phyloP scores from a whole-genome alignment of 2,329 filamentous ascomycete species.

The Diaporthe aspalathi region DNA sequence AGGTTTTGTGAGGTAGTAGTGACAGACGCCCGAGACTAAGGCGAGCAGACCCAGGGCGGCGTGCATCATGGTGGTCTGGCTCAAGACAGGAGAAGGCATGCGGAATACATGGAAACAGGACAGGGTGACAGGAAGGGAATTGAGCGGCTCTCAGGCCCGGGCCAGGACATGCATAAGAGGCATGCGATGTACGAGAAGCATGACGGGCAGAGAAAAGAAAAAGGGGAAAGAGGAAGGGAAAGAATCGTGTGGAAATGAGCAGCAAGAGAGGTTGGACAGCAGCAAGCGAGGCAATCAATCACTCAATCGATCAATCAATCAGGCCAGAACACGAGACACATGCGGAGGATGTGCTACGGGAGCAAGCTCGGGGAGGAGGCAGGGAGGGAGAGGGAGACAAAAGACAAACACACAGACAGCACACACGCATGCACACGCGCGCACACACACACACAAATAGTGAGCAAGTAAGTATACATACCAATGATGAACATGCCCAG shows the following conservation, averaged over 20 bases:
- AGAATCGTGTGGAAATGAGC: neutral
- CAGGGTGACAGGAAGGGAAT: neutral
- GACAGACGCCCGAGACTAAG: conserved; percentile 19
- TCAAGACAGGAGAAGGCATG: neutral
- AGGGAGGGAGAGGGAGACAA: neutral
- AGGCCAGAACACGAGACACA: conserved; percentile 23
- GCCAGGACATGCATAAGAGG: neutral
- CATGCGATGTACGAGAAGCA: neutral
- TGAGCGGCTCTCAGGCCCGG: neutral
- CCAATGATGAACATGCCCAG: conserved; percentile 81
- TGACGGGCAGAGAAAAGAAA: neutral
- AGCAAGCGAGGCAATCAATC: conserved; percentile 14
- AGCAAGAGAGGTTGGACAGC: neutral
- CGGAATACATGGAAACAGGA: too few relatives aligned
- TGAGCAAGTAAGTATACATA: conserved; percentile 47
- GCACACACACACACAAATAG: neutral
- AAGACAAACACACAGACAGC: conserved; percentile 8
- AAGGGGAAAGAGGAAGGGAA: neutral
- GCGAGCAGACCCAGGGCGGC: conserved; percentile 30
- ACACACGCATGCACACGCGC: neutral
- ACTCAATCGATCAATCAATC: conserved; percentile 13
- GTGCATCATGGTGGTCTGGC: conserved; percentile 21
- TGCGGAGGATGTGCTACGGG: neutral
- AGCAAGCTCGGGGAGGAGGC: too few relatives aligned
- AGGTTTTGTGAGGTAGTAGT: conserved; percentile 20